These are phyloP conservation scores for Lentinula aciculospora DNA, from an alignment of 768 basidiomycete genomes.

Conservation along the genomic window DNA sequence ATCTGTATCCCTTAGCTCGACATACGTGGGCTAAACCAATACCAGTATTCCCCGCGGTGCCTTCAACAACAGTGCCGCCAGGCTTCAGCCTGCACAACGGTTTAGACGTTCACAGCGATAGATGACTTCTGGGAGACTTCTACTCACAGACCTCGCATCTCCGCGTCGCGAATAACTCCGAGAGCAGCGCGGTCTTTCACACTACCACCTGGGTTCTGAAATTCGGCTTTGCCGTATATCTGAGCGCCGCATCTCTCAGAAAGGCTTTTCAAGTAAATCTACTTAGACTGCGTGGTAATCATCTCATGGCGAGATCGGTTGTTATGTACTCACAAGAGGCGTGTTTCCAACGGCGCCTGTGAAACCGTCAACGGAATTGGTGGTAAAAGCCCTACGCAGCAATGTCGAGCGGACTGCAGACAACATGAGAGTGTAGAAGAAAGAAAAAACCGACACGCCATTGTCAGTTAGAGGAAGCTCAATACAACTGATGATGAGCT, in stretches of 20 bases:
- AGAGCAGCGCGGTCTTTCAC: slow-evolving; percentile 97
- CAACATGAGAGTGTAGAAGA: slow-evolving; percentile 23
- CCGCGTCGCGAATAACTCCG: slow-evolving; percentile 82
- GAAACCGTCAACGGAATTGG: slow-evolving; percentile 65
- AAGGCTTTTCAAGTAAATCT: slow-evolving; percentile 81
- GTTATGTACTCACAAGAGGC: slow-evolving; percentile 59
- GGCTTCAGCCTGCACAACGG: slow-evolving; percentile 56
- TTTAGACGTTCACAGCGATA: background rate
- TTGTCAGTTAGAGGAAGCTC: background rate
- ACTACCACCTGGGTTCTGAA: slow-evolving; percentile 96
- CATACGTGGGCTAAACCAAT: slow-evolving; percentile 96
- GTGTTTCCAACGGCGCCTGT: slow-evolving; percentile 90
- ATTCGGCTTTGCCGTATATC: slow-evolving; percentile 95
- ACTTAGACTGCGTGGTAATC: background rate
- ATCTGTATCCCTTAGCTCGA: slow-evolving; percentile 87
- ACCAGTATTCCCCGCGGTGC: slow-evolving; percentile 97
- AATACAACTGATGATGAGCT: slow-evolving; percentile 2
- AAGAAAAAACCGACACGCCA: slow-evolving; percentile 12
- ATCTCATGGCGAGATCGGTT: background rate
- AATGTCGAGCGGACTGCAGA: slow-evolving; percentile 23
- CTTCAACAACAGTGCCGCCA: slow-evolving; percentile 97
- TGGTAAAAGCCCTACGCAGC: slow-evolving; percentile 28
- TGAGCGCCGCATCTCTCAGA: slow-evolving; percentile 79
- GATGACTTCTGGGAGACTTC: background rate
- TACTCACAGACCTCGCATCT: slow-evolving; percentile 72